phyloP scores from a whole-genome alignment of 208 protist genomes.

The Wallacemonas sp. region DNA sequence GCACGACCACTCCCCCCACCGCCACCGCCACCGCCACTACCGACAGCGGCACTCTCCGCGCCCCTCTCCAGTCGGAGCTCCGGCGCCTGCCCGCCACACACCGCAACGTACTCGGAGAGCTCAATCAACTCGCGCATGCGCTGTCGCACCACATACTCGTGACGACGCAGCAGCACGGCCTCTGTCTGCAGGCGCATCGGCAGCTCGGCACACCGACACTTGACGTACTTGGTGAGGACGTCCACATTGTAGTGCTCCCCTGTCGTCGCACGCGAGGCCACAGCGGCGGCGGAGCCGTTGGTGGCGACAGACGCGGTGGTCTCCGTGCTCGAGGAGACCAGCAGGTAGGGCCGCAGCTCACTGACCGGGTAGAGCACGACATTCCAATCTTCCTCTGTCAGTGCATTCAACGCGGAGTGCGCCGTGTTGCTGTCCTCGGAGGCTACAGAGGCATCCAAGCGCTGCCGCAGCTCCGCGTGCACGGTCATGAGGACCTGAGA shows the following conservation, averaged over 20 bases:
- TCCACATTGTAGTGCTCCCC: background rate
- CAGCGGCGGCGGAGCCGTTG: background rate
- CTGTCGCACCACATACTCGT: slow-evolving; percentile 64
- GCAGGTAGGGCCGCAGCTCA: slow-evolving; percentile 30
- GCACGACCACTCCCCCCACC: background rate
- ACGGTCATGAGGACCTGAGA: slow-evolving; percentile 19
- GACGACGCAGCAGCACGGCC: slow-evolving; percentile 48
- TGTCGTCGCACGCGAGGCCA: background rate
- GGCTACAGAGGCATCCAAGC: background rate
- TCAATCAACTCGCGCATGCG: slow-evolving; percentile 66
- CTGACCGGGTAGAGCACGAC: slow-evolving; percentile 29
- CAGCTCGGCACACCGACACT: slow-evolving; percentile 57
- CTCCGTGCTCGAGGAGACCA: background rate
- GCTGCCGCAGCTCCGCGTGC: slow-evolving; percentile 20
- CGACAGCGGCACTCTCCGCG: too few relatives aligned
- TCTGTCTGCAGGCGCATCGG: slow-evolving; percentile 80
- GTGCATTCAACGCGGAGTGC: slow-evolving; percentile 20
- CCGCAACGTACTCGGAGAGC: slow-evolving; percentile 57
- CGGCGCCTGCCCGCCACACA: slow-evolving; percentile 16
- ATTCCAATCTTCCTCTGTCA: slow-evolving; percentile 42
- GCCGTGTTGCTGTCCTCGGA: background rate
- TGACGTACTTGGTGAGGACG: slow-evolving; percentile 34
- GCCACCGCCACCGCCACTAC: background rate
- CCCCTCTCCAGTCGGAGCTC: slow-evolving; percentile 2
- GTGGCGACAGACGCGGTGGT: background rate